phyloP scores from a whole-genome alignment of 129 eudicot genomes.

The Artemisia tridentata region DNA sequence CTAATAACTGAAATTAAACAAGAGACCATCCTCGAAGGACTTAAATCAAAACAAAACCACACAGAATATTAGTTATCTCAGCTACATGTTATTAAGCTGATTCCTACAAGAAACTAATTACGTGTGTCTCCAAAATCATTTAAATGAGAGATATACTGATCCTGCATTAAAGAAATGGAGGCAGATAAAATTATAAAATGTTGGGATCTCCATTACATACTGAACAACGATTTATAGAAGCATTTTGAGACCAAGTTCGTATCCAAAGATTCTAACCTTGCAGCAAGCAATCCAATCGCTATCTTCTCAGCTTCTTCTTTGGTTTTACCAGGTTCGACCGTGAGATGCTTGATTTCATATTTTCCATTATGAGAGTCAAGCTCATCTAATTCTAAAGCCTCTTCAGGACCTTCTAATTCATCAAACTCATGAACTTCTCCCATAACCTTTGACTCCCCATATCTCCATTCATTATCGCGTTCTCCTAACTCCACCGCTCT shows the following conservation, averaged over 20 bases:
- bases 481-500: constrained; percentile 34
- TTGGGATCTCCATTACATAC: background rate
- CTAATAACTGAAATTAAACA: background rate
- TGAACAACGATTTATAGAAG: background rate
- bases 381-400: constrained; percentile 31
- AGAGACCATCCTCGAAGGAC: background rate
- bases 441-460: constrained; percentile 6
- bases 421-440: constrained; percentile 29
- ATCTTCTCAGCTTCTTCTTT: constrained; percentile 52
- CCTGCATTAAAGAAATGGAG: background rate
- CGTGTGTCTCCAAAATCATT: background rate
- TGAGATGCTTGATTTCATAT: constrained; percentile 10
- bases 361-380: constrained; percentile 21
- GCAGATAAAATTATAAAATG: constrained; percentile 1
- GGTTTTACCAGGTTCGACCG: constrained; percentile 29
- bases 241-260: constrained; percentile 4
- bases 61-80: too few species aligned
- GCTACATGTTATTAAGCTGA: background rate
- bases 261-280: constrained; percentile 46
- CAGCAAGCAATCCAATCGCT: constrained; percentile 53
- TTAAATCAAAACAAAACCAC: background rate
- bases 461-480: constrained; percentile 22
- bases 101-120: background rate
- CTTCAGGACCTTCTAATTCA: constrained; percentile 41
- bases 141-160: constrained; percentile 6